These are phyloP conservation scores for Lenwebbia sp. DNA, from an alignment of 345 rosid genomes.

Conservation along the genomic window DNA sequence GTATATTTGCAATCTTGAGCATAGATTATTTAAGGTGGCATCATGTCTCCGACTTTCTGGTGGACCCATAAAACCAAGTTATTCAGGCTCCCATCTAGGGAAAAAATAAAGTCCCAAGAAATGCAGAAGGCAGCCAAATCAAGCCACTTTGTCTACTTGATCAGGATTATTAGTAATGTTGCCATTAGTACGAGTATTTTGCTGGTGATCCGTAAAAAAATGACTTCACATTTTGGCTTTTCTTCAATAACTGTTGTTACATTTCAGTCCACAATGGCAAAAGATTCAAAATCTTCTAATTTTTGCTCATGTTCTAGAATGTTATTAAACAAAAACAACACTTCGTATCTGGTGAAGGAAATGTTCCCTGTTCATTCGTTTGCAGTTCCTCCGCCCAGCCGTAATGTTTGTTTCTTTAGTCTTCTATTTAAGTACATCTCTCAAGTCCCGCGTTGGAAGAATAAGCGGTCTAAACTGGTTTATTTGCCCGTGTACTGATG, in stretches of 20 bases:
- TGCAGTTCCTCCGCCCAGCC: neutral
- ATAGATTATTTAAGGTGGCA: neutral
- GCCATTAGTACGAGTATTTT: neutral
- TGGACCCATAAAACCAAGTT: neutral
- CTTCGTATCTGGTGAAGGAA: neutral
- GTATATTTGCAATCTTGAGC: neutral
- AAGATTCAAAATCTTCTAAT: neutral
- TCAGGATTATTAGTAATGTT: neutral
- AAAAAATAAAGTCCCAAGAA: neutral
- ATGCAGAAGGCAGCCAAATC: neutral
- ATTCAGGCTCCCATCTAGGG: neutral
- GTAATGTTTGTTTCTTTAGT: neutral
- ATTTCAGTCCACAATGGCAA: neutral
- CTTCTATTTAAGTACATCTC: neutral
- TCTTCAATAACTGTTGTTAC: neutral
- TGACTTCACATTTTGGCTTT: neutral
- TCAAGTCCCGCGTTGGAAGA: neutral
- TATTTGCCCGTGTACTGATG: neutral
- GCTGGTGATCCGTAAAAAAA: neutral
- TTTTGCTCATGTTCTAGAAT: neutral
- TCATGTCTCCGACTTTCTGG: neutral
- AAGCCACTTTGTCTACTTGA: neutral
- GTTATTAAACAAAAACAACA: neutral
- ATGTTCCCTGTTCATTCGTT: neutral
- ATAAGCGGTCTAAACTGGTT: neutral